Evolutionary conservation across 495 filamentous ascomycete genomes (phyloP), one percentile per base, ranked within the genome.

Genomic region (Apiosordaria backusii): DNA sequence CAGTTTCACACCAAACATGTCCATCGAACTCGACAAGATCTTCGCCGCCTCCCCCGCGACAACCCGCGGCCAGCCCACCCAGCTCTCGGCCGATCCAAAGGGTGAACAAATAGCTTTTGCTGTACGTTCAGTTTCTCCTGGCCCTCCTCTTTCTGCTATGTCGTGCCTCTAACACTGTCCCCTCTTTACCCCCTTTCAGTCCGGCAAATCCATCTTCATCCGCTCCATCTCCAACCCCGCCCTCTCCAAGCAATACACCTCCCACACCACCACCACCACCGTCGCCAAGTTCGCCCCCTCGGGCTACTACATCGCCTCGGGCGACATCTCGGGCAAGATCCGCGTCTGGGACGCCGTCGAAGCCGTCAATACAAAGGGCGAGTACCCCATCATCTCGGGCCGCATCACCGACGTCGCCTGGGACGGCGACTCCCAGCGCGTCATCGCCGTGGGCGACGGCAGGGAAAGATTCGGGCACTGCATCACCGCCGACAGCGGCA

Each of bases 391-490:
- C 75, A 92, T 98, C 69, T 93, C 92, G 61, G 96, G 95, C 35
- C 89, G 91, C 57, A 96, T 99, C 76, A 95, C 95, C 75, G 95
- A 98, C 74, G 82, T 99, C 59, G 92, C 94, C 13, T 99, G 95
- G 93, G 95, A 98, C 75, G 96, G 94, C 57, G 95, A 99, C 76
- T 93, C 90, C 60, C 93, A 97, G 80, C 89, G 95, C 24, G 90
- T 99, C 61, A 96, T 97, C 67, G 96, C 94, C 10, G 96, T 98
- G 21, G 95, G 95, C 23, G 89, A 97, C 65, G 95, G 95, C 18
- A 93, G 94, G 74, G 92, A 98, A 77, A 86, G 91, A 61, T 97
- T 90, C 77, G 96, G 95, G 18, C 93, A 94, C 74, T 96, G 91
- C 80, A 92, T 98, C 72, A 97, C 92, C 6, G 94, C 92, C 72